A percentile compares a stretch with the other conserved stretches of the same genome.
Evolutionary conservation across 441 rosid genomes (phyloP).

Genomic region (Bruguiera hainesii): DNA sequence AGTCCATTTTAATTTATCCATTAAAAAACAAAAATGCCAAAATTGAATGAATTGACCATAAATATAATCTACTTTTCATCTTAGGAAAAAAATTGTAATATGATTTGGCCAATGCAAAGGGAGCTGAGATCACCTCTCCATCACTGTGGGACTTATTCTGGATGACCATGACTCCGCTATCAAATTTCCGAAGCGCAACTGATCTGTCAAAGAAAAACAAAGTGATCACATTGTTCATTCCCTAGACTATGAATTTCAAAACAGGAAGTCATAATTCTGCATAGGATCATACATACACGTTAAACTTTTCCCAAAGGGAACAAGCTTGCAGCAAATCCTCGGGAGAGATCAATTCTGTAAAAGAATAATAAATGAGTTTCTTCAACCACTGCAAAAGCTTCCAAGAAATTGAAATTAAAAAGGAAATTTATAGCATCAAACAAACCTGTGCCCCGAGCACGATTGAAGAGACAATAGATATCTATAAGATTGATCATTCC

Average conservation of each 20-base stretch:
- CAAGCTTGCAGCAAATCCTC: constrained; percentile 93
- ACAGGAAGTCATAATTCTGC: constrained; percentile 4
- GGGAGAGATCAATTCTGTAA: constrained; percentile 82
- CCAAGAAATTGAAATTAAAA: neutral
- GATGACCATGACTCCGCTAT: constrained; percentile 93
- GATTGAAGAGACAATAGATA: constrained; percentile 89
- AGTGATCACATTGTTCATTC: neutral
- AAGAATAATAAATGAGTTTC: neutral
- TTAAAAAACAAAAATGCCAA: neutral
- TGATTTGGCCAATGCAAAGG: constrained; percentile 13
- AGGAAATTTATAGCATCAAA: neutral
- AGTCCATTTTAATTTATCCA: neutral
- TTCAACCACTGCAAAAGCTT: neutral
- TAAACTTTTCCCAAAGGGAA: constrained; percentile 91
- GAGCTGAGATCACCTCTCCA: constrained; percentile 62
- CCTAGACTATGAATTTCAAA: constrained; percentile 3
- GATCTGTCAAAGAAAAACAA: constrained; percentile 53
- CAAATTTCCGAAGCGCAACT: constrained; percentile 95
- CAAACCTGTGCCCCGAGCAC: constrained; percentile 97
- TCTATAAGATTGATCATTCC: constrained; percentile 96
- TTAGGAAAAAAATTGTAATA: constrained; percentile 3
- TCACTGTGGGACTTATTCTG: constrained; percentile 90
- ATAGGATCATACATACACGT: constrained; percentile 62
- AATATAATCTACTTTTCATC: neutral
- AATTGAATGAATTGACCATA: neutral